Base-by-base conservation (phyloP, 1,139 yeast genomes). In the Candida sp. region DNA sequence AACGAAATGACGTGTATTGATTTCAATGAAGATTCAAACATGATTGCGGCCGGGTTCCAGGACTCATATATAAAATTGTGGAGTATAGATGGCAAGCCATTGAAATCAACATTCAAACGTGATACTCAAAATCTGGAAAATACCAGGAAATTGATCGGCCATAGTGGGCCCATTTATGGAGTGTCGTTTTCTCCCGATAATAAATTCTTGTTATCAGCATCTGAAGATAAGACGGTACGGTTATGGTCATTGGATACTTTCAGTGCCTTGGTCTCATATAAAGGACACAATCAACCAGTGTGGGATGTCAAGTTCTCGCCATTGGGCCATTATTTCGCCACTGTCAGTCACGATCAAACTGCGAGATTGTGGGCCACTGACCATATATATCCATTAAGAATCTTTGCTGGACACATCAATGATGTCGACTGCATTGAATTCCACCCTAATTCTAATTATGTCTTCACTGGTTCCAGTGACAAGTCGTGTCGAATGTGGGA, bases 401-500 rank as follows among this genome's bases (percentile, higher is more conserved):
- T 95, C 33, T 91, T 95, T 72, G 98, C 98, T 0, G 99, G 99
- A 0, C 99, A 95, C 65, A 78, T 91, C 54, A 87, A 90, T 57
- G 99, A 95, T 67, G 99, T 95, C 36, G 99, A 95, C 60, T 83
- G 93, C 55, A 96, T 93, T 35, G 84, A 84, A 40, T 95, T 93
- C 77, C 99, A 95, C 67, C 99, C 99, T 21, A 95, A 95, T 61
- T 90, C 97, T 19, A 86, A 91, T 41, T 93, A 95, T 59, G 84
- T 93, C 5, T 84, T 93, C 55, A 91, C 99, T 0, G 99, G 99
- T 1, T 89, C 97, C 4, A 82, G 93, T 48, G 99, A 95, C 66
- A 88, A 89, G 68, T 89, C 98, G 0, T 86, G 96, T 58, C 77
- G 99, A 52, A 88, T 95, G 97, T 95, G 99, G 99, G 99, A 95